Evolutionary conservation across 768 basidiomycete genomes (phyloP).

Genomic region (Serendipita sp.): DNA sequence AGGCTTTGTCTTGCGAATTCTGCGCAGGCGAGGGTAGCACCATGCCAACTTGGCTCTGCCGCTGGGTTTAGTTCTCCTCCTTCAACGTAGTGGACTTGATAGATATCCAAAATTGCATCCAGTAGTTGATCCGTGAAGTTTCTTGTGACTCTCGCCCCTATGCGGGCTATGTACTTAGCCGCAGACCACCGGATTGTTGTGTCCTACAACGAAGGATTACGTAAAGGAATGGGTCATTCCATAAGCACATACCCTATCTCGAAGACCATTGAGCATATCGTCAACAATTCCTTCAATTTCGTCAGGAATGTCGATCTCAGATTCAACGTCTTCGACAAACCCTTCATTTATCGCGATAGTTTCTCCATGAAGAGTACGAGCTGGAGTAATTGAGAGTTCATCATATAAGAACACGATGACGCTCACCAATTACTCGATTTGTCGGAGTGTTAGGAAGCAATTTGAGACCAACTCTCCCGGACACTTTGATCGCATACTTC

Average conservation of each 20-base stretch:
- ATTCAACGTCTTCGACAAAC: conserved; percentile 14
- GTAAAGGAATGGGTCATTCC: too few relatives aligned
- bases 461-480: not conserved
- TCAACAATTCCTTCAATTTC: conserved; percentile 63
- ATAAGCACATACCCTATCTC: conserved; percentile 52
- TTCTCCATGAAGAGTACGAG: conserved; percentile 7
- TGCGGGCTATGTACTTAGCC: conserved; percentile 79
- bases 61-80: conserved; percentile 56
- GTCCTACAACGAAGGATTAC: conserved; percentile 51
- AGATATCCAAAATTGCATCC: conserved; percentile 60
- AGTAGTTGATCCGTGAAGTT: conserved; percentile 71
- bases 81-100: conserved; percentile 53
- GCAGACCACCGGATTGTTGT: conserved; percentile 90
- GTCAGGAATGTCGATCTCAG: conserved; percentile 55
- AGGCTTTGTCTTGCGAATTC: conserved; percentile 80
- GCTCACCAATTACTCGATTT: conserved; percentile 16
- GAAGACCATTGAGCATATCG: conserved; percentile 51
- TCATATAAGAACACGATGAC: conserved; percentile 13
- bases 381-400: conserved; percentile 10
- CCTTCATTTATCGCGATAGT: not conserved
- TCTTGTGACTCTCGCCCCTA: conserved; percentile 62
- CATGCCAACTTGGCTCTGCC: conserved; percentile 89
- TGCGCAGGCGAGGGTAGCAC: conserved; percentile 79
- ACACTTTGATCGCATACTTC: conserved; percentile 32
- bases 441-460: conserved; percentile 35